A percentile compares a stretch with the other conserved stretches of the same genome.
Conservation (phyloP, 2,329 filamentous ascomycete species). For the Biscogniauxia marginata region DNA sequence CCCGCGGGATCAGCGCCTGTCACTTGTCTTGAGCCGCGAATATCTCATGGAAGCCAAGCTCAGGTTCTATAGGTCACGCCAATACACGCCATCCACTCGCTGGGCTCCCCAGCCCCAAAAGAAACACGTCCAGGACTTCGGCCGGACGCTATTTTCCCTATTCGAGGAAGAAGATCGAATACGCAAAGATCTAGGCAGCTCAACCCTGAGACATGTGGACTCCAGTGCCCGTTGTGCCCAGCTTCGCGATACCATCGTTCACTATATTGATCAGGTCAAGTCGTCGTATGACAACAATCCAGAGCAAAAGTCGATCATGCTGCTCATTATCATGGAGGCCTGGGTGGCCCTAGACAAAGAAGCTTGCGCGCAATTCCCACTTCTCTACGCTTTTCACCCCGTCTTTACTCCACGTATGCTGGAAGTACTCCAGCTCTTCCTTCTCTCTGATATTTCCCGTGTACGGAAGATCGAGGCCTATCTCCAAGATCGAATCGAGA, state of each 20-base stretch:
- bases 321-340: constrained; percentile 54
- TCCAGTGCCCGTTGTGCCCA: constrained; percentile 8
- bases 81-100: not conserved
- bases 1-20: constrained; percentile 31
- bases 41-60: constrained; percentile 27
- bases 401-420: constrained; percentile 48
- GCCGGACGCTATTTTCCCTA: constrained; percentile 10
- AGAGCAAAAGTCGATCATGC: constrained; percentile 48
- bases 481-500: constrained; percentile 37
- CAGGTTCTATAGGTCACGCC: constrained; percentile 2
- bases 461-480: constrained; percentile 49
- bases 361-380: constrained; percentile 40
- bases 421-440: constrained; percentile 52
- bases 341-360: constrained; percentile 56
- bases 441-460: constrained; percentile 46
- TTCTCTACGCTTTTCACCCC: constrained; percentile 52
- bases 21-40: constrained; percentile 37
- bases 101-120: constrained; percentile 5
- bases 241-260: constrained; percentile 33
- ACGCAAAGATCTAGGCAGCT: not conserved
- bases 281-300: constrained; percentile 41
- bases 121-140: constrained; percentile 10
- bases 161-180: constrained; percentile 15
- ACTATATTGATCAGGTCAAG: constrained; percentile 35
- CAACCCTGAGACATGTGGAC: not conserved